These are phyloP conservation scores for Backusella macrospora DNA, from an alignment of 192 early-diverging fungal species.

Conservation along the genomic window DNA sequence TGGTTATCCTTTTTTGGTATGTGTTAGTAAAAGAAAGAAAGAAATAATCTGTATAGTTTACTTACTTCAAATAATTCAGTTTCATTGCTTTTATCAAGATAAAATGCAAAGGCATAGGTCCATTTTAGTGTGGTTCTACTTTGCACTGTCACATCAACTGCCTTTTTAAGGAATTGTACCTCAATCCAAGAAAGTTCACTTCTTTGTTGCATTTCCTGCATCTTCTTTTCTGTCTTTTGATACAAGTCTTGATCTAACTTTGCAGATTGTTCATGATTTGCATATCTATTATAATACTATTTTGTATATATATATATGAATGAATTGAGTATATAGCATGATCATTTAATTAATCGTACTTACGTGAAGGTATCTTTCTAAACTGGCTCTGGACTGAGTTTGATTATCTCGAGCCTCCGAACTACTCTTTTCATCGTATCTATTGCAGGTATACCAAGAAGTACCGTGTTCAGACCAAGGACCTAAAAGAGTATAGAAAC, in stretches of 20 bases:
- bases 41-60: background rate
- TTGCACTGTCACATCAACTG: conserved; percentile 85
- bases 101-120: conserved; percentile 98
- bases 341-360: conserved; percentile 11
- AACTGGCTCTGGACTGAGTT: conserved; percentile 82
- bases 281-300: conserved; percentile 96
- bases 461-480: conserved; percentile 97
- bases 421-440: conserved; percentile 91
- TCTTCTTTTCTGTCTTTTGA: conserved; percentile 88
- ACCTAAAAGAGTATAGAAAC: too few relatives aligned
- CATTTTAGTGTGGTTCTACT: conserved; percentile 95
- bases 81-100: conserved; percentile 81
- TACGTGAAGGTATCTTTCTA: conserved; percentile 96
- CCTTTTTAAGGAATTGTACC: conserved; percentile 93
- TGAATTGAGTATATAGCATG: background rate
- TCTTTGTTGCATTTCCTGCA: conserved; percentile 93
- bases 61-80: conserved; percentile 85
- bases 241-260: conserved; percentile 82
- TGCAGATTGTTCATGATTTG: conserved; percentile 96
- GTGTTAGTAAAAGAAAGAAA: background rate
- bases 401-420: conserved; percentile 83
- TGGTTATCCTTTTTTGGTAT: conserved; percentile 75
- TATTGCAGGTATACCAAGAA: conserved; percentile 96
- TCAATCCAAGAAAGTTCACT: conserved; percentile 95
- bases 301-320: background rate